Evolutionary conservation across 441 rosid genomes (phyloP).

Genomic region (Daphne laureola): DNA sequence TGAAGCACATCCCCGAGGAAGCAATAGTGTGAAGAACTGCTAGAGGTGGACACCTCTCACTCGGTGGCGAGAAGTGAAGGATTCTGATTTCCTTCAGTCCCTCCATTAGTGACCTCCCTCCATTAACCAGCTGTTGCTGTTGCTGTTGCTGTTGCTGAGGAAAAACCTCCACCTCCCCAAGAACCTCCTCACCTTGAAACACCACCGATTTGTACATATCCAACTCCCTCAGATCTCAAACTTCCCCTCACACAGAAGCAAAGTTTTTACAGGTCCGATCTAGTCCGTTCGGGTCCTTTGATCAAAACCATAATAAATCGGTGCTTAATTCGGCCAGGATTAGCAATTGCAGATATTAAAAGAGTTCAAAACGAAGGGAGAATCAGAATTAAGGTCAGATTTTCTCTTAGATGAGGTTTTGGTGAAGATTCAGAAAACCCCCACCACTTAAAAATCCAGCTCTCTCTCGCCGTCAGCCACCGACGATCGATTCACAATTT

Average conservation of each 20-base stretch:
- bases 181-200: constrained; percentile 49
- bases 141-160: constrained; percentile 33
- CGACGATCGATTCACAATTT: constrained; percentile 9
- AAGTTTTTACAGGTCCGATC: constrained; percentile 11
- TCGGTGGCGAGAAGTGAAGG: constrained; percentile 49
- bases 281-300: constrained; percentile 7
- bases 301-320: constrained; percentile 11
- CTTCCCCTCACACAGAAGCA: constrained; percentile 14
- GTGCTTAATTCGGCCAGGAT: constrained; percentile 28
- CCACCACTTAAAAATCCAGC: not conserved
- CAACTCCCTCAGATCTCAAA: constrained; percentile 19
- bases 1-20: constrained; percentile 74
- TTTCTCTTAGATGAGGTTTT: constrained; percentile 11
- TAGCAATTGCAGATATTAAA: constrained; percentile 19
- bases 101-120: constrained; percentile 34
- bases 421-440: constrained; percentile 13
- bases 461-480: constrained; percentile 5
- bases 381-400: constrained; percentile 17
- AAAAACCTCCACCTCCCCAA: constrained; percentile 84
- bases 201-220: constrained; percentile 65
- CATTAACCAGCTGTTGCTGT: constrained; percentile 29
- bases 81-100: constrained; percentile 64
- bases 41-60: constrained; percentile 96
- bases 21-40: constrained; percentile 75
- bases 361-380: not conserved